Percentiles rank a stretch among this genome's conserved stretches.
Conservation (phyloP, 2,329 filamentous ascomycete species). For the Cladophialophora carrionii region DNA sequence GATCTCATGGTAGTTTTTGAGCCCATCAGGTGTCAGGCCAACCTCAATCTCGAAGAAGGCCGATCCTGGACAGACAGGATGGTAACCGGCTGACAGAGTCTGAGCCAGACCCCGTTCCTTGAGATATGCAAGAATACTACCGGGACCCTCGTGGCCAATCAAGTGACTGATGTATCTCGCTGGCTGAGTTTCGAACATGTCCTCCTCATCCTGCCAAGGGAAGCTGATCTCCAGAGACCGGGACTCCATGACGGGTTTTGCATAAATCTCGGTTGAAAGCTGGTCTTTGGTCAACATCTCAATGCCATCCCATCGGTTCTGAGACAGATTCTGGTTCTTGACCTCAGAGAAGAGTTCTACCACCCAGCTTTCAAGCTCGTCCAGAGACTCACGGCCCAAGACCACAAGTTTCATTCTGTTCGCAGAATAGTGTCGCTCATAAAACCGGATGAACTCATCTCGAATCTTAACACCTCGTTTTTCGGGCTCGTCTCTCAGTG, state of each 20-base stretch:
- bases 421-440: slow-evolving; percentile 85
- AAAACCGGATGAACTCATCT: slow-evolving; percentile 90
- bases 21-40: slow-evolving; percentile 79
- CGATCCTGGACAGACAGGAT: slow-evolving; percentile 76
- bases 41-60: slow-evolving; percentile 79
- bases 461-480: slow-evolving; percentile 79
- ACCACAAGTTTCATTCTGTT: slow-evolving; percentile 93
- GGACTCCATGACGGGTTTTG: slow-evolving; percentile 88
- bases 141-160: slow-evolving; percentile 89
- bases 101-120: slow-evolving; percentile 92
- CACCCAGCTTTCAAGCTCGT: slow-evolving; percentile 82
- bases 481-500: slow-evolving; percentile 80
- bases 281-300: slow-evolving; percentile 61
- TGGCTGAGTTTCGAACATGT: slow-evolving; percentile 77
- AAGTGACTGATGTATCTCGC: slow-evolving; percentile 85
- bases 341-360: slow-evolving; percentile 79
- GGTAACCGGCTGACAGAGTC: slow-evolving; percentile 74
- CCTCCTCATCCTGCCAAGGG: slow-evolving; percentile 81
- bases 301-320: slow-evolving; percentile 68
- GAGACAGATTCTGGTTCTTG: slow-evolving; percentile 76
- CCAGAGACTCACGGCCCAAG: slow-evolving; percentile 77
- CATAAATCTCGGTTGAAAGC: slow-evolving; percentile 73
- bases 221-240: slow-evolving; percentile 79
- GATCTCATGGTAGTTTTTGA: slow-evolving; percentile 80
- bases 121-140: slow-evolving; percentile 86